phyloP scores from a whole-genome alignment of 257 asterid genomes.

The Penstemon barbatus region DNA sequence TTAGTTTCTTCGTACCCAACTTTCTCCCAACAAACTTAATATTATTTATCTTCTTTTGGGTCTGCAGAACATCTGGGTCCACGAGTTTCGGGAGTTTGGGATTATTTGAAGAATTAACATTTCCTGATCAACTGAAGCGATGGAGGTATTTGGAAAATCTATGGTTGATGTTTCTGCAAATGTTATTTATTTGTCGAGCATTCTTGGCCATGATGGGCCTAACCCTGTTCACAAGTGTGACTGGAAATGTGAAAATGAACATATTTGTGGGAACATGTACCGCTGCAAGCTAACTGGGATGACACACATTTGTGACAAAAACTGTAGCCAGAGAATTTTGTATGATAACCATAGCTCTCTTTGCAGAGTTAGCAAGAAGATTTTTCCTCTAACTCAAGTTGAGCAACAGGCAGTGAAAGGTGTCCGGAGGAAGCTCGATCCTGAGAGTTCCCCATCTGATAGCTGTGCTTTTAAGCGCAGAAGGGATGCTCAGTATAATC shows the following conservation, averaged over 20 bases:
- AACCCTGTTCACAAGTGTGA: conserved; percentile 93
- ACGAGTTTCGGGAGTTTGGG: conserved; percentile 33
- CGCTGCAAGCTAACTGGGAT: conserved; percentile 90
- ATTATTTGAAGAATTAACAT: conserved; percentile 30
- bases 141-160: conserved; percentile 97
- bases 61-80: conserved; percentile 60
- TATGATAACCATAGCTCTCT: conserved; percentile 92
- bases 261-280: conserved; percentile 86
- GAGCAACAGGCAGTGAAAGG: conserved; percentile 93
- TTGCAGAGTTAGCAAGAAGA: conserved; percentile 84
- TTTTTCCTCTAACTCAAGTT: conserved; percentile 68
- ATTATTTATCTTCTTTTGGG: conserved; percentile 48
- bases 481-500: conserved; percentile 75
- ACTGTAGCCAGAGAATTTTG: conserved; percentile 91
- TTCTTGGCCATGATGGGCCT: conserved; percentile 99
- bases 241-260: conserved; percentile 90
- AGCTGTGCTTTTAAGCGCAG: conserved; percentile 84
- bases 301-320: conserved; percentile 96
- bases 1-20: not conserved
- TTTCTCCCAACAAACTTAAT: conserved; percentile 40
- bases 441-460: conserved; percentile 66
- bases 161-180: conserved; percentile 75
- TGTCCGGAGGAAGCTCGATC: conserved; percentile 84
- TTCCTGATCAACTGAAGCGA: conserved; percentile 33
- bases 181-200: conserved; percentile 86